Evolutionary conservation across 768 basidiomycete species (phyloP).

Genomic region (Antrodiella citrinella): DNA sequence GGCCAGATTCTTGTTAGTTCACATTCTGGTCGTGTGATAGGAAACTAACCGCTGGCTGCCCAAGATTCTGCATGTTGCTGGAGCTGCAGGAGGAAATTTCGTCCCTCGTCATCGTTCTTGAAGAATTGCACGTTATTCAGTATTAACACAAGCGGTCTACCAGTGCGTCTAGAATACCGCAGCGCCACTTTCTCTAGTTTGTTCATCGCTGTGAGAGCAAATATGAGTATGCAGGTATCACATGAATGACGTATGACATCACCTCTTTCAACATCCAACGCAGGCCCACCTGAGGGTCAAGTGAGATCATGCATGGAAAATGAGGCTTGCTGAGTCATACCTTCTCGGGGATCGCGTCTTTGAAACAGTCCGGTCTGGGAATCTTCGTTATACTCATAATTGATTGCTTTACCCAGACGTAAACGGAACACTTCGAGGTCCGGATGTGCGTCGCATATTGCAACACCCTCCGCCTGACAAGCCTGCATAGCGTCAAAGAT

Average conservation of each 20-base stretch:
- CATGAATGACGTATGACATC: too few relatives aligned
- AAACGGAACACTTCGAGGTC: slow-evolving; percentile 83
- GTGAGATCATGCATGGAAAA: slow-evolving; percentile 4
- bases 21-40: neutral
- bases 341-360: slow-evolving; percentile 77
- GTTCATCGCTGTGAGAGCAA: slow-evolving; percentile 46
- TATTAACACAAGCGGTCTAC: slow-evolving; percentile 69
- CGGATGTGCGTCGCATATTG: slow-evolving; percentile 77
- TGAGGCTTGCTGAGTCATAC: slow-evolving; percentile 20
- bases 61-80: slow-evolving; percentile 84
- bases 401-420: slow-evolving; percentile 77
- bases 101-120: slow-evolving; percentile 70
- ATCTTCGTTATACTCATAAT: slow-evolving; percentile 83
- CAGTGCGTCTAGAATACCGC: slow-evolving; percentile 42
- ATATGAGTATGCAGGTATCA: neutral
- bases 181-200: slow-evolving; percentile 85
- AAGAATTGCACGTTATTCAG: slow-evolving; percentile 76
- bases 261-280: slow-evolving; percentile 79
- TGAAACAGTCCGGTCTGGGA: slow-evolving; percentile 77
- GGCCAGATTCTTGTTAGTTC: neutral
- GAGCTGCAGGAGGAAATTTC: slow-evolving; percentile 73
- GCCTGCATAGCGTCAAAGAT: slow-evolving; percentile 74
- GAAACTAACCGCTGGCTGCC: slow-evolving; percentile 61
- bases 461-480: slow-evolving; percentile 63
- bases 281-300: slow-evolving; percentile 48